A percentile compares a stretch with the other conserved stretches of the same genome.
Conservation (phyloP, 2,329 filamentous ascomycete species). For the Mollisiaceae sp. region DNA sequence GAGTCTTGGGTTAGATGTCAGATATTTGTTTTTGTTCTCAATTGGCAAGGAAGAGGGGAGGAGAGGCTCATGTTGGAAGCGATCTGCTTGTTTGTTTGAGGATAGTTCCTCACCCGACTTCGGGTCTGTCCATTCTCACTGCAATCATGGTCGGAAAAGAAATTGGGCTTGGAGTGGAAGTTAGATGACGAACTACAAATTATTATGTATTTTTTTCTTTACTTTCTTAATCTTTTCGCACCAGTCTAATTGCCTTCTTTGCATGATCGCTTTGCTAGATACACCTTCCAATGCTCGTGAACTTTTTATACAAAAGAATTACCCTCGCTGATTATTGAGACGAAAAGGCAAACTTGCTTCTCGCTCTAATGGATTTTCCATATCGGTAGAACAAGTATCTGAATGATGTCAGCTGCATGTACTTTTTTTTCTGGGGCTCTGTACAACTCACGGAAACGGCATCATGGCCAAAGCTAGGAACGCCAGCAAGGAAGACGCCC, state of each 20-base stretch:
- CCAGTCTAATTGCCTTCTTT: background rate
- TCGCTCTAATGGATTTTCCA: constrained; percentile 57
- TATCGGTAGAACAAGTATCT: constrained; percentile 61
- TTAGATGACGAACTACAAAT: background rate
- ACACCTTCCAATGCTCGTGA: background rate
- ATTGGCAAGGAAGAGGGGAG: background rate
- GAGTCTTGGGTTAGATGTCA: background rate
- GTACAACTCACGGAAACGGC: constrained; percentile 54
- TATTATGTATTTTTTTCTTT: background rate
- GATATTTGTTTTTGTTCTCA: background rate
- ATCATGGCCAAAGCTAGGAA: constrained; percentile 64
- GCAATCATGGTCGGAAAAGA: background rate
- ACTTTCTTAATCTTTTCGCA: background rate
- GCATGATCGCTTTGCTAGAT: background rate
- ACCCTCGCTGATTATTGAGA: background rate
- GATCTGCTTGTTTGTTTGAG: background rate
- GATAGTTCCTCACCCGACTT: background rate
- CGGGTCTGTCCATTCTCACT: background rate
- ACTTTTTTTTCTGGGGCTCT: background rate
- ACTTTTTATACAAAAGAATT: background rate
- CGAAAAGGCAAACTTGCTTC: constrained; percentile 53
- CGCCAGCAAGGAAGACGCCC: constrained; percentile 65
- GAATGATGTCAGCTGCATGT: background rate
- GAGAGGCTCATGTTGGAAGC: background rate
- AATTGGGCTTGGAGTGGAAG: background rate